phyloP scores from a whole-genome alignment of 2,329 filamentous ascomycete species.

The Alternaria arbusti region DNA sequence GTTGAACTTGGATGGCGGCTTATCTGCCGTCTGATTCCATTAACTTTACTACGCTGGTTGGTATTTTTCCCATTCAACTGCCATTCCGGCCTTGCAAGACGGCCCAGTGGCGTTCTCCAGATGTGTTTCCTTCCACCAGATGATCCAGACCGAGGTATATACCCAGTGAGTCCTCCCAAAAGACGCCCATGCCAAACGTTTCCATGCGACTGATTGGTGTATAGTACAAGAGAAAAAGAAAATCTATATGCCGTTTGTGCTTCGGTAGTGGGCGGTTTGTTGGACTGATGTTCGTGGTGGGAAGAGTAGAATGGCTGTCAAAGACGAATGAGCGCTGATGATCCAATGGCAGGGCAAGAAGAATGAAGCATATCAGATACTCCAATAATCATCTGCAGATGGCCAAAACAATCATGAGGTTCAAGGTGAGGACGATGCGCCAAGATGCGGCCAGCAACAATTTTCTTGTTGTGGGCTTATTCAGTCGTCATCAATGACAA shows the following conservation, averaged over 20 bases:
- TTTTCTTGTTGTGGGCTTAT: background rate
- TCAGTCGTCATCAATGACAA: conserved; percentile 46
- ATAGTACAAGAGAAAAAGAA: conserved; percentile 14
- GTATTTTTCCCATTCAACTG: background rate
- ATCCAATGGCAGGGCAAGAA: background rate
- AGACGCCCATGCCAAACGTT: conserved; percentile 17
- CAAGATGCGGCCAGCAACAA: background rate
- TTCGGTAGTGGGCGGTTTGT: background rate
- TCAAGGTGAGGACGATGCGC: background rate
- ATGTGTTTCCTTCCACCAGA: conserved; percentile 3
- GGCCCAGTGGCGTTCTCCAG: background rate
- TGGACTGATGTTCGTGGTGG: background rate
- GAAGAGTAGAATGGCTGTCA: background rate
- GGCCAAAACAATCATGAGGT: background rate
- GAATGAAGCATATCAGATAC: background rate
- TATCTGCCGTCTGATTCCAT: conserved; percentile 65
- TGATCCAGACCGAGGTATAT: conserved; percentile 17
- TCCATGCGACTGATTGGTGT: conserved; percentile 13
- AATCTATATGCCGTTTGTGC: conserved; percentile 9
- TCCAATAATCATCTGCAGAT: background rate
- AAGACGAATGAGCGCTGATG: background rate
- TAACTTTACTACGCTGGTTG: background rate
- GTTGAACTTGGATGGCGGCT: conserved; percentile 82
- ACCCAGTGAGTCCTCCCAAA: conserved; percentile 1
- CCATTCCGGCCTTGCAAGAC: conserved; percentile 3